Percentiles rank a stretch among this genome's conserved stretches.
phyloP scores from a whole-genome alignment of 495 filamentous ascomycete species.

The Cercophora newfieldiana region DNA sequence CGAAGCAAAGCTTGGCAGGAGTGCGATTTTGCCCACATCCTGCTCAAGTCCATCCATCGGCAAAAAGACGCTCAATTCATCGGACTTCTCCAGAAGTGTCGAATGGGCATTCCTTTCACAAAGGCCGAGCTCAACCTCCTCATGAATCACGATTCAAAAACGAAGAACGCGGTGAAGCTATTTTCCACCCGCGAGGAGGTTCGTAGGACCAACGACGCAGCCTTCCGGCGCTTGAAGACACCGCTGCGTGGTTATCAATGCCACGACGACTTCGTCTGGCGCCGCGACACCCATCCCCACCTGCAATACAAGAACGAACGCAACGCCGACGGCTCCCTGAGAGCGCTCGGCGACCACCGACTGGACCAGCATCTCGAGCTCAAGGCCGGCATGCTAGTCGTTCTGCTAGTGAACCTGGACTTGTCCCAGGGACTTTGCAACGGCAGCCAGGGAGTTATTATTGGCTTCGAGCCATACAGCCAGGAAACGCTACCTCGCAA shows the following conservation, averaged over 20 bases:
- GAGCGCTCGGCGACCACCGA: conserved; percentile 58
- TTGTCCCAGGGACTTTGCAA: conserved; percentile 71
- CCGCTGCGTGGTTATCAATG: conserved; percentile 63
- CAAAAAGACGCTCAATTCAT: conserved; percentile 53
- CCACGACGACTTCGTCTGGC: conserved; percentile 61
- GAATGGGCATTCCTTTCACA: conserved; percentile 43
- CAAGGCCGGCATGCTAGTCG: conserved; percentile 87
- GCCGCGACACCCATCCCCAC: conserved; percentile 57
- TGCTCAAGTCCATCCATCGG: conserved; percentile 53
- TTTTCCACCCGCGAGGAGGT: conserved; percentile 48
- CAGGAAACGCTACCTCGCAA: conserved; percentile 49
- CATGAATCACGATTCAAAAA: conserved; percentile 46
- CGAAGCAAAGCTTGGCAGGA: conserved; percentile 38
- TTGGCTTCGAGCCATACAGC: conserved; percentile 69
- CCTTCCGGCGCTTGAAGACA: conserved; percentile 40
- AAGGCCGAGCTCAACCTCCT: conserved; percentile 43
- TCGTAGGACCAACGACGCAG: conserved; percentile 36
- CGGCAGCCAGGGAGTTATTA: conserved; percentile 80
- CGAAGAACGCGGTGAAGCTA: conserved; percentile 46
- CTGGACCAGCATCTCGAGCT: conserved; percentile 56
- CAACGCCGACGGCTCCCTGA: conserved; percentile 68
- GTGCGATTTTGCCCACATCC: conserved; percentile 38
- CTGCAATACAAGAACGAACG: conserved; percentile 60
- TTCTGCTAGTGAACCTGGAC: conserved; percentile 93
- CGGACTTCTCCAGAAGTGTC: conserved; percentile 51